These are phyloP conservation scores for Leptographium lundbergii DNA, from an alignment of 2,329 filamentous ascomycete species.

Conservation along the genomic window DNA sequence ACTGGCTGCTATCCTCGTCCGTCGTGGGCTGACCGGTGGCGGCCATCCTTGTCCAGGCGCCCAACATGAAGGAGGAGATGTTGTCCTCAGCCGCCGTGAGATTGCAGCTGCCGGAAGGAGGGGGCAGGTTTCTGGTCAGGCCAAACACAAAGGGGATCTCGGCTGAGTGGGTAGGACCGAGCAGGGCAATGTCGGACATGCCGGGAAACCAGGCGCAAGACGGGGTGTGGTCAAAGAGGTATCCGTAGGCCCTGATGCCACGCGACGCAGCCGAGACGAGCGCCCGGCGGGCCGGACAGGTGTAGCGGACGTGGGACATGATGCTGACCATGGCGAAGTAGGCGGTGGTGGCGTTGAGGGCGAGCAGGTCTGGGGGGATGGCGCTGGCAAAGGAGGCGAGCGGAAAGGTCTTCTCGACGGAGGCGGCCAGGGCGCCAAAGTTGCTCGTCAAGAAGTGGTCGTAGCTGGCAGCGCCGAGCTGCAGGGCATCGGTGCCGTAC, in stretches of 20 bases:
- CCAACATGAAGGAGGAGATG: slow-evolving; percentile 13
- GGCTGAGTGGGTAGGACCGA: slow-evolving; percentile 16
- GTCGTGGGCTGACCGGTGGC: background rate
- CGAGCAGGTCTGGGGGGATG: background rate
- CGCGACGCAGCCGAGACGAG: background rate
- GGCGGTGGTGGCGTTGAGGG: background rate
- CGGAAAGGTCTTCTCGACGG: slow-evolving; percentile 15
- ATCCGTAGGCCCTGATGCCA: background rate
- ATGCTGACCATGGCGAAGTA: slow-evolving; percentile 1
- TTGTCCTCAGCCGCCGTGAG: slow-evolving; percentile 12
- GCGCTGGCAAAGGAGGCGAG: slow-evolving; percentile 2
- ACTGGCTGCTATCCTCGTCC: background rate
- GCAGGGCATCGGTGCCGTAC: slow-evolving; percentile 7
- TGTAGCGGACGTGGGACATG: background rate
- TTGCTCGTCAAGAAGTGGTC: slow-evolving; percentile 15
- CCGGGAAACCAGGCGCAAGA: slow-evolving; percentile 3
- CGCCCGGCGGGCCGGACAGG: background rate
- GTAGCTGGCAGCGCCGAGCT: slow-evolving; percentile 14
- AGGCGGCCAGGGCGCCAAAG: slow-evolving; percentile 14
- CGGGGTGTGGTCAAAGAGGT: slow-evolving; percentile 5
- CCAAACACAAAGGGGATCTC: slow-evolving; percentile 20
- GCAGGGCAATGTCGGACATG: slow-evolving; percentile 3
- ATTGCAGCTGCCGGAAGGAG: slow-evolving; percentile 15
- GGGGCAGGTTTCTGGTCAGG: slow-evolving; percentile 9
- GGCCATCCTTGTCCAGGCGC: slow-evolving; percentile 18